Conservation (phyloP, 2,329 filamentous ascomycete species). For the Pseudogymnoascus sp. region DNA sequence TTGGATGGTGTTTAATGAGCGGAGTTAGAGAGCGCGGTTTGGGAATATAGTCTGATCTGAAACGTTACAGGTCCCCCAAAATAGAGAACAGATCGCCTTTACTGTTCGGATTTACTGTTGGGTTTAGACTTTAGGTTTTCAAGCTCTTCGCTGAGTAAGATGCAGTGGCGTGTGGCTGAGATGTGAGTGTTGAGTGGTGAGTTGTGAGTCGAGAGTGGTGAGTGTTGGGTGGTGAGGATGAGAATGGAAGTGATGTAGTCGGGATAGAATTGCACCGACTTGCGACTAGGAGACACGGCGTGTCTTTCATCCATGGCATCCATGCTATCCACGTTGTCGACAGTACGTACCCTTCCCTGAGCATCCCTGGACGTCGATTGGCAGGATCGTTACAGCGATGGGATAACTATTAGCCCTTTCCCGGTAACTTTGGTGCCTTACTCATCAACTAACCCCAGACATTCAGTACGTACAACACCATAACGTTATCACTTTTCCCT, state of each 20-base stretch:
- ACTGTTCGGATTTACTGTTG: background rate
- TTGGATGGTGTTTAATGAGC: background rate
- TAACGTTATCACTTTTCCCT: background rate
- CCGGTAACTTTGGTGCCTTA: background rate
- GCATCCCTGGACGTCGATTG: background rate
- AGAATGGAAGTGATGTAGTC: background rate
- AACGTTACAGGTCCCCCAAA: background rate
- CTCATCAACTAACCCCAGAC: background rate
- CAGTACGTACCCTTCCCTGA: background rate
- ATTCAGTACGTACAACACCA: background rate
- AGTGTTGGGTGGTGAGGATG: background rate
- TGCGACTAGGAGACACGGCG: background rate
- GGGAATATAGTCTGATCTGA: background rate
- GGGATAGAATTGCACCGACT: slow-evolving; percentile 1
- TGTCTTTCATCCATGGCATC: background rate
- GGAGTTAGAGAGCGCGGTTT: background rate
- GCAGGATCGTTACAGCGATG: background rate
- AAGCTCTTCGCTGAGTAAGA: background rate
- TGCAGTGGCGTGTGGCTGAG: background rate
- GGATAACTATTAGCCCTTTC: background rate
- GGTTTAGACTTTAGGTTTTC: background rate
- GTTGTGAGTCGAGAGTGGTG: background rate
- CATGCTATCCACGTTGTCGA: background rate
- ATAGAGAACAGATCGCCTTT: background rate
- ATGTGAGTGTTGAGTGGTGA: background rate